A percentile compares a stretch with the other conserved stretches of the same genome.
phyloP scores from a whole-genome alignment of 108 stramenopile species.

The Fragilaria crotonensis region DNA sequence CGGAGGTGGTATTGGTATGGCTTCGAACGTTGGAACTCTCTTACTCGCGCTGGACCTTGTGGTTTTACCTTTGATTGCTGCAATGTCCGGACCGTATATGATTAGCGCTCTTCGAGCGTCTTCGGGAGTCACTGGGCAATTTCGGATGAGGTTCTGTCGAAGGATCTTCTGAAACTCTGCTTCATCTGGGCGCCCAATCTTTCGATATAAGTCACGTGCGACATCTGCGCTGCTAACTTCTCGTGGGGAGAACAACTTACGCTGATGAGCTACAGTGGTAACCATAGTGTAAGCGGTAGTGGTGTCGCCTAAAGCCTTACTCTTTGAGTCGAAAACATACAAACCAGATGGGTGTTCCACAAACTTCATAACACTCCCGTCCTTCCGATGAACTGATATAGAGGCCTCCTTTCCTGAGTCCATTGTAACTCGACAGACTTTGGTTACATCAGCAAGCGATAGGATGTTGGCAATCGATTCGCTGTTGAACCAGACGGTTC shows the following conservation, averaged over 20 bases:
- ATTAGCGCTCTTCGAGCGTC: neutral
- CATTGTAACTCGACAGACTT: neutral
- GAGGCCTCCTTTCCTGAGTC: neutral
- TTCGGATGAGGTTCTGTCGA: neutral
- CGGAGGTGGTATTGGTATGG: slow-evolving; percentile 7
- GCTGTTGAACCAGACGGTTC: neutral
- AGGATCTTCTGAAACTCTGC: neutral
- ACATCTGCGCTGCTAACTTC: slow-evolving; percentile 1
- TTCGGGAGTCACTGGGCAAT: neutral
- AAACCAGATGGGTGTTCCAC: neutral
- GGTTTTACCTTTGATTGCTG: neutral
- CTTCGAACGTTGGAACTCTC: neutral
- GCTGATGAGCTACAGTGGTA: slow-evolving; percentile 6
- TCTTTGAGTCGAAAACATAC: neutral
- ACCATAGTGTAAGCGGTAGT: too few species aligned
- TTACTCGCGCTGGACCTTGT: neutral
- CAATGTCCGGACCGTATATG: neutral
- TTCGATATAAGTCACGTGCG: slow-evolving; percentile 3
- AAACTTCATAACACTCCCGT: slow-evolving; percentile 4
- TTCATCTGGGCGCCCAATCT: neutral
- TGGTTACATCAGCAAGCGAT: neutral
- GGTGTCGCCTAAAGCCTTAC: neutral
- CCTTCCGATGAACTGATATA: neutral
- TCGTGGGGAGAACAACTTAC: neutral
- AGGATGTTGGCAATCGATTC: slow-evolving; percentile 10